A percentile compares a stretch with the other conserved stretches of the same genome.
Conservation (phyloP, 2,329 filamentous ascomycete genomes). For the Colletotrichum somersetense region DNA sequence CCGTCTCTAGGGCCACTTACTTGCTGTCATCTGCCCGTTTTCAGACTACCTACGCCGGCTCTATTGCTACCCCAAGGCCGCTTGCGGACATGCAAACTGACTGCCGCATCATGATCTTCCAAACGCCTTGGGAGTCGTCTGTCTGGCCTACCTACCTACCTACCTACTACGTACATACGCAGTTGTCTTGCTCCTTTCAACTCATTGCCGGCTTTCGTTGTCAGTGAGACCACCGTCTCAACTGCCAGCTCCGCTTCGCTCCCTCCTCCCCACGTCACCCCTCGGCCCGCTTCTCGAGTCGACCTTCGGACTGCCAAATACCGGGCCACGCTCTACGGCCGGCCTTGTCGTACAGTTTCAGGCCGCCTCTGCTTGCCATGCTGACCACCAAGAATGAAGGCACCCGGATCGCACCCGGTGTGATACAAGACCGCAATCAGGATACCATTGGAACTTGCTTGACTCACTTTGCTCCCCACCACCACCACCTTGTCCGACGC, state of each 20-base stretch:
- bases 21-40: constrained; percentile 8
- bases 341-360: constrained; percentile 26
- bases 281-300: not conserved
- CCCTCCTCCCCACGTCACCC: not conserved
- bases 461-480: constrained; percentile 4
- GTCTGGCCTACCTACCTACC: no score
- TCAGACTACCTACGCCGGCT: constrained; percentile 10
- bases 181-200: constrained; percentile 1
- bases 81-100: constrained; percentile 8
- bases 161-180: not conserved
- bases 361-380: constrained; percentile 18
- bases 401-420: constrained; percentile 3
- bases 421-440: constrained; percentile 3
- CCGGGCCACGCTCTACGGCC: not conserved
- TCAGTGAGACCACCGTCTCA: not conserved
- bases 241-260: constrained; percentile 1
- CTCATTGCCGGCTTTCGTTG: constrained; percentile 10
- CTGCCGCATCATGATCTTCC: constrained; percentile 1
- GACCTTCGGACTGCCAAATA: not conserved
- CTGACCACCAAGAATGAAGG: constrained; percentile 20
- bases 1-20: not conserved
- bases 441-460: constrained; percentile 4
- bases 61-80: constrained; percentile 7
- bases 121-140: not conserved
- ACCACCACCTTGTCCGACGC: not conserved